Evolutionary conservation across 768 basidiomycete genomes (phyloP).

Genomic region (Zangia roseola): DNA sequence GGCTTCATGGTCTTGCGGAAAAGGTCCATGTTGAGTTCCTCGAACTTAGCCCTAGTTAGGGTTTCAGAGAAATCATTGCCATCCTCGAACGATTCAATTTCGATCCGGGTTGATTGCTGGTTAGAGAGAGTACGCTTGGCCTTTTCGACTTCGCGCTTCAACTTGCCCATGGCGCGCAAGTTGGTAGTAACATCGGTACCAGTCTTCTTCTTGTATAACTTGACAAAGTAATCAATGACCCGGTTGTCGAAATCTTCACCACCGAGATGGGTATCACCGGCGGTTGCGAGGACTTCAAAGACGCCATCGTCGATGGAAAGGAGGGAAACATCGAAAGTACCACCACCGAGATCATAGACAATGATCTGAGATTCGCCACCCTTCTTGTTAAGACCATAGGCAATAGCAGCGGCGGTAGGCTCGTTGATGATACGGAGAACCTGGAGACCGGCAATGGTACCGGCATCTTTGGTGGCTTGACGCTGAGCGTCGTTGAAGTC

Average conservation of each 20-base stretch:
- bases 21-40: slow-evolving; percentile 97
- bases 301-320: slow-evolving; percentile 93
- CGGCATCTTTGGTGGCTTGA: slow-evolving; percentile 98
- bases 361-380: slow-evolving; percentile 92
- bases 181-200: slow-evolving; percentile 80
- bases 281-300: slow-evolving; percentile 86
- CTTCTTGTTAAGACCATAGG: slow-evolving; percentile 98
- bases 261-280: slow-evolving; percentile 93
- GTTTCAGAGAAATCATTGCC: slow-evolving; percentile 98
- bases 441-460: slow-evolving; percentile 89
- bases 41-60: slow-evolving; percentile 97
- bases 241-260: slow-evolving; percentile 97
- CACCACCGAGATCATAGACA: slow-evolving; percentile 97
- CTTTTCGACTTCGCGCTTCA: slow-evolving; percentile 92
- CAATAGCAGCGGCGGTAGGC: slow-evolving; percentile 95
- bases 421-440: slow-evolving; percentile 98
- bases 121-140: slow-evolving; percentile 90
- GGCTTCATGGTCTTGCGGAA: slow-evolving; percentile 99
- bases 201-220: slow-evolving; percentile 89
- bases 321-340: slow-evolving; percentile 98
- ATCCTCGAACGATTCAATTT: slow-evolving; percentile 94
- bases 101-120: slow-evolving; percentile 88
- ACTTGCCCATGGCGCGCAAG: slow-evolving; percentile 83
- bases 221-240: slow-evolving; percentile 86
- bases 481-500: slow-evolving; percentile 99